These are phyloP conservation scores for Aspergillus amoenus DNA, from an alignment of 2,329 filamentous ascomycete species.

Conservation along the genomic window DNA sequence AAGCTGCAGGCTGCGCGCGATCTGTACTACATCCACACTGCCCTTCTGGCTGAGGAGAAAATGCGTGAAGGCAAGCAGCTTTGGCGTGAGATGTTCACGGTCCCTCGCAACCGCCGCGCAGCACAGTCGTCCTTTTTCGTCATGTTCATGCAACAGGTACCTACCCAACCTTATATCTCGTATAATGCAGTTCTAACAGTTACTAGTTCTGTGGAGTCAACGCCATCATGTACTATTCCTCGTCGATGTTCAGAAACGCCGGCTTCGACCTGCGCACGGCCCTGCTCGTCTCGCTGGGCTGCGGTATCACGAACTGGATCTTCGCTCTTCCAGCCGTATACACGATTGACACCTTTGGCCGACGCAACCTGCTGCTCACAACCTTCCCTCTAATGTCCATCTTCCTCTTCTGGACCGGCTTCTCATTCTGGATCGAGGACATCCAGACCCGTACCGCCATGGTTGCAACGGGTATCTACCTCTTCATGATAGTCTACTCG, in stretches of 20 bases:
- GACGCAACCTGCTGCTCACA: constrained; percentile 60
- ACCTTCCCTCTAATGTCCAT: constrained; percentile 63
- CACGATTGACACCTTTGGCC: constrained; percentile 66
- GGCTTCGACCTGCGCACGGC: constrained; percentile 53
- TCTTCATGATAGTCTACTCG: constrained; percentile 47
- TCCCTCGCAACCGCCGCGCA: constrained; percentile 64
- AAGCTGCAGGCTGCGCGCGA: constrained; percentile 58
- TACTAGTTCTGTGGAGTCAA: constrained; percentile 50
- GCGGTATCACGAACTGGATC: constrained; percentile 65
- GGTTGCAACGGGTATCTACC: constrained; percentile 44
- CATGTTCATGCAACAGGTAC: constrained; percentile 63
- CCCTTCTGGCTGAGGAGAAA: constrained; percentile 60
- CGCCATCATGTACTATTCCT: constrained; percentile 62
- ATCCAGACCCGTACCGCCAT: constrained; percentile 37
- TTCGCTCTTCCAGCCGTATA: constrained; percentile 64
- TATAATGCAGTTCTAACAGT: neutral
- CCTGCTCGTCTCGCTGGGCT: constrained; percentile 61
- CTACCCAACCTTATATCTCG: neutral
- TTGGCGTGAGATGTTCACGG: constrained; percentile 58
- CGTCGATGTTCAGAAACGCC: constrained; percentile 60
- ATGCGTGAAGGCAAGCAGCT: constrained; percentile 52
- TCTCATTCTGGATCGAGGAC: constrained; percentile 49
- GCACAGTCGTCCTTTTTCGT: constrained; percentile 58
- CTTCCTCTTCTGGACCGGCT: constrained; percentile 46
- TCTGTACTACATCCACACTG: constrained; percentile 57